Evolutionary conservation across 768 basidiomycete genomes (phyloP).

Genomic region (Trametes elegans): DNA sequence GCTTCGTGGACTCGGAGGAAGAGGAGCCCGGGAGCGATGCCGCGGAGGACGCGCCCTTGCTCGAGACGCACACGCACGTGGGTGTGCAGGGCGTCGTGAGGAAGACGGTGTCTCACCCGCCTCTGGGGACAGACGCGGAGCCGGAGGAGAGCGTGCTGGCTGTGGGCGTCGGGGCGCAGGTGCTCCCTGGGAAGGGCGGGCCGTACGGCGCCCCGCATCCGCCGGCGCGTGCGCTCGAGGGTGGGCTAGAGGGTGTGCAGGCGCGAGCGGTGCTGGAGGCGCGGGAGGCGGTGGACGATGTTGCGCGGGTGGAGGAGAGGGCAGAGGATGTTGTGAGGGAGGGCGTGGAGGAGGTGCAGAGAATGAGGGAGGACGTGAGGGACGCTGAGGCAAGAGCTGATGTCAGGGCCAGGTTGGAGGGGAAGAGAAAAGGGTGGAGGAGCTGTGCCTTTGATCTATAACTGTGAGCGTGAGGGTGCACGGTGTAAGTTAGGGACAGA

Average conservation of each 20-base stretch:
- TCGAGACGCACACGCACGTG: constrained; percentile 18
- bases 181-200: constrained; percentile 28
- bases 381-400: constrained; percentile 1
- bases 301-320: constrained; percentile 4
- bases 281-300: constrained; percentile 9
- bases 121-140: not conserved
- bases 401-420: not conserved
- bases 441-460: not conserved
- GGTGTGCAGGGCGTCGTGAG: constrained; percentile 26
- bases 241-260: constrained; percentile 10
- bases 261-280: constrained; percentile 17
- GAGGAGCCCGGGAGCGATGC: not conserved
- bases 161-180: constrained; percentile 28
- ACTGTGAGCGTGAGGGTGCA: not conserved
- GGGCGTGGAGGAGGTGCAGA: constrained; percentile 3
- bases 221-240: not conserved
- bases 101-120: constrained; percentile 19
- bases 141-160: constrained; percentile 24
- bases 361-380: not conserved
- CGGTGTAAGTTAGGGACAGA: too few species aligned
- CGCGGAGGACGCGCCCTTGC: not conserved
- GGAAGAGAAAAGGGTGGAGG: not conserved
- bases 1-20: not conserved
- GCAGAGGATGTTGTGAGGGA: constrained; percentile 1
- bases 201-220: constrained; percentile 8